phyloP scores from a whole-genome alignment of 768 basidiomycete genomes.

The Sporobolomyces roseus region DNA sequence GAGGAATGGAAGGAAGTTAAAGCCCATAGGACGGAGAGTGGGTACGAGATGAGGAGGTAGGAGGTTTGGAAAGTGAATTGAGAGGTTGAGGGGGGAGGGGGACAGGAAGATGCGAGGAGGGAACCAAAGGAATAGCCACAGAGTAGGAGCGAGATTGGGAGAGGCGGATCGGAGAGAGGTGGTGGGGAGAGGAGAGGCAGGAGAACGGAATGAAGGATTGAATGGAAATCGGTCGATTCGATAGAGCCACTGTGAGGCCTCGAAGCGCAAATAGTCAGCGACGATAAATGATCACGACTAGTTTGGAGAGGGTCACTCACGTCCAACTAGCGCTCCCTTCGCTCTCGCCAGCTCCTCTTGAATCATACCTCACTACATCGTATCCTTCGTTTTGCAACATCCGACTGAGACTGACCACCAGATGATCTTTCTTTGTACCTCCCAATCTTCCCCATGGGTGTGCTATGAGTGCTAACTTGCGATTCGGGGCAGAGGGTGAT shows the following conservation, averaged over 20 bases:
- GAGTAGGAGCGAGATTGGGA: slow-evolving; percentile 9
- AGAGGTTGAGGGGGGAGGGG: not conserved
- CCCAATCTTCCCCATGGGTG: slow-evolving; percentile 31
- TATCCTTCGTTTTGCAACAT: not conserved
- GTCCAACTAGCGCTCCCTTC: slow-evolving; percentile 22
- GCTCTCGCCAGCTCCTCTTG: slow-evolving; percentile 12
- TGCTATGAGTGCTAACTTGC: slow-evolving; percentile 21
- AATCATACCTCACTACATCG: slow-evolving; percentile 18
- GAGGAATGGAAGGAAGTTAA: slow-evolving; percentile 31
- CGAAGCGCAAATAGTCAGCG: not conserved
- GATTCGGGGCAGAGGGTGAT: not conserved
- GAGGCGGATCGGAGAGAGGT: not conserved
- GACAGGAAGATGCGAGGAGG: slow-evolving; percentile 31
- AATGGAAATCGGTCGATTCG: slow-evolving; percentile 35
- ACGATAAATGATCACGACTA: no score
- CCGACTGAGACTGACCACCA: not conserved
- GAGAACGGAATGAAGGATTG: slow-evolving; percentile 27
- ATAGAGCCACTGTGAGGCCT: slow-evolving; percentile 6
- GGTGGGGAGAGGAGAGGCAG: not conserved
- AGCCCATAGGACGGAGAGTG: slow-evolving; percentile 44
- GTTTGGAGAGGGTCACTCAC: slow-evolving; percentile 9
- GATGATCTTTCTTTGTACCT: slow-evolving; percentile 15
- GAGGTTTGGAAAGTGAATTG: not conserved
- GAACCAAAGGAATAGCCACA: slow-evolving; percentile 43
- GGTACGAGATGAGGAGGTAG: slow-evolving; percentile 43